A percentile compares a stretch with the other conserved stretches of the same genome.
phyloP scores from a whole-genome alignment of 1,284 basidiomycete genomes.

The Leucoagaricus sp. region DNA sequence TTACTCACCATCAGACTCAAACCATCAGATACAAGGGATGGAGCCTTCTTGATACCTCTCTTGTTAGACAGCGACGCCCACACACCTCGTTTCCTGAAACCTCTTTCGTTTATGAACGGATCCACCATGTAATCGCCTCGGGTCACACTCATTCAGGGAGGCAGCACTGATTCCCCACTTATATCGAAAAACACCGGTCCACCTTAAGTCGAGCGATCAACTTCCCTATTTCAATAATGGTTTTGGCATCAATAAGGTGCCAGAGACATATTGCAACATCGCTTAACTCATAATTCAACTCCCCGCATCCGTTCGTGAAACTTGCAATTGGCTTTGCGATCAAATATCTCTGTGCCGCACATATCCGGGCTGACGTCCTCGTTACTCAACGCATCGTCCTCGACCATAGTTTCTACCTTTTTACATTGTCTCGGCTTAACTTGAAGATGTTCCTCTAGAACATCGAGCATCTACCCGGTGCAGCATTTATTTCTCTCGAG shows the following conservation, averaged over 20 bases:
- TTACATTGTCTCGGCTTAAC: no score
- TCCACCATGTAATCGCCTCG: not conserved
- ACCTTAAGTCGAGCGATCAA: not conserved
- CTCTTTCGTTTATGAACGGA: not conserved
- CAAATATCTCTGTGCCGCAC: no score
- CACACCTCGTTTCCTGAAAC: not conserved
- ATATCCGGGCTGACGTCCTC: no score
- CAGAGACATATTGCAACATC: no score
- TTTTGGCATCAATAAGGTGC: no score
- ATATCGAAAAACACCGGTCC: not conserved
- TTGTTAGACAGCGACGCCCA: not conserved
- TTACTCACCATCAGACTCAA: not conserved
- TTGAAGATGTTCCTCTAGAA: no score
- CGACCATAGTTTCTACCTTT: not conserved
- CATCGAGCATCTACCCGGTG: constrained; percentile 12
- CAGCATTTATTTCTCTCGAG: no score
- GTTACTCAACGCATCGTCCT: no score
- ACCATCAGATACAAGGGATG: not conserved
- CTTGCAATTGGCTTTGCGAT: no score
- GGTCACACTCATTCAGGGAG: not conserved
- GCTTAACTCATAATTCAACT: no score
- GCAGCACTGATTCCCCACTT: not conserved
- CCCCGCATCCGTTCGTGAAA: no score
- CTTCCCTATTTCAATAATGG: no score
- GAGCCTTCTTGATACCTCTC: not conserved